Evolutionary conservation across 352 stramenopile species (phyloP), one percentile per base, ranked within the genome.

Genomic region (Sclerospora graminicola): DNA sequence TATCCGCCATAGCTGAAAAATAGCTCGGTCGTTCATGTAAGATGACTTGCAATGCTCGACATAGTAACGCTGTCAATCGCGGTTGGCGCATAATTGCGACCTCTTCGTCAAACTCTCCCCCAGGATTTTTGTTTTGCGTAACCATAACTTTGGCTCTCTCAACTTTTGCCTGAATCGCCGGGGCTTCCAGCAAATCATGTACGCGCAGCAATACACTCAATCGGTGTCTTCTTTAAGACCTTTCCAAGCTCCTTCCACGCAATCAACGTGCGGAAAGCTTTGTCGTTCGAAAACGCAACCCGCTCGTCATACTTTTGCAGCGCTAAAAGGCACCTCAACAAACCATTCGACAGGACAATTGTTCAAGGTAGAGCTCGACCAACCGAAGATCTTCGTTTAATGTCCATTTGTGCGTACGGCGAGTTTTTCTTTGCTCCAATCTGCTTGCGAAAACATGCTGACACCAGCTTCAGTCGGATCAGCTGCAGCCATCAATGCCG

Each of bases 11-110:
- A 2, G 73, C 52, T 0, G 81, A 69, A 47, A 85, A 77, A 46
- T 92, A 92, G 37, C 60, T 81, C 6, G 69, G 55, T 21, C 65
- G 64, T 4, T 86, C 75, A 26, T 92, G 77, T 19, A 92, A 69
- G 21, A 92, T 67, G 38, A 92, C 84, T 54, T 92, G 81, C 24
- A 89, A 45, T 2, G 78, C 78, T n/a, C 71, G 70, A 26, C 59
- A 82, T 0, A 89, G 49, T 13, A 89, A 54, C 4, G 75, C 69
- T 10, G 72, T 66, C 13, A 89, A 57, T 6, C 72, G 65, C n/a
- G 81, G 73, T n/a, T 85, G 54, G 21, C 50, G 54, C 28, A 65
- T 47, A 9, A 92, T 68, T 18, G 59, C 57, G 7, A 60, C 41
- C 16, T 89, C 71, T 51, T 92, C 81, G 33, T 89, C 55, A 39